Conservation (phyloP, 2,329 filamentous ascomycete species). For the Arthrinium phaeospermum region DNA sequence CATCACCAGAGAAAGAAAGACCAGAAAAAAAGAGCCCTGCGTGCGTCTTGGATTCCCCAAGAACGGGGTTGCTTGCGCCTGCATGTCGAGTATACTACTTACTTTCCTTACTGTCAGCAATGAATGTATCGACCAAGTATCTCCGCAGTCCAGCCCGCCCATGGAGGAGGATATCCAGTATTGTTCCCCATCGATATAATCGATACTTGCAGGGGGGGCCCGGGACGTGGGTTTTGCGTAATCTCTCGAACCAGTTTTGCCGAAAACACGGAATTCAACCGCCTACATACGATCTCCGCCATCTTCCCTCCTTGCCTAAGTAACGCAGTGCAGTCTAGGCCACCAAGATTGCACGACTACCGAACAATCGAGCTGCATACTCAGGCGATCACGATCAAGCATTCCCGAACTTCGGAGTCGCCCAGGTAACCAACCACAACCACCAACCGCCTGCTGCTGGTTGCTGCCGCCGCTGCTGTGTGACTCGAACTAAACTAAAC, state of each 20-base stretch:
- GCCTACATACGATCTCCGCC: constrained; percentile 10
- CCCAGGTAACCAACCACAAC: background rate
- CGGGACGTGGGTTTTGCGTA: constrained; percentile 12
- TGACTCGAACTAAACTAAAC: background rate
- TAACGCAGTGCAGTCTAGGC: background rate
- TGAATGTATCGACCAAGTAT: constrained; percentile 16
- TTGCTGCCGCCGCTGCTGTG: background rate
- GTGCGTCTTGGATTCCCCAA: background rate
- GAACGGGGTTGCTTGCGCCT: constrained; percentile 3
- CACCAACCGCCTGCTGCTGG: background rate
- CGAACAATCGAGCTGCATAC: constrained; percentile 14
- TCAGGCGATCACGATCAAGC: constrained; percentile 15
- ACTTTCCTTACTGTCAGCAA: background rate
- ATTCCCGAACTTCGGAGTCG: constrained; percentile 10
- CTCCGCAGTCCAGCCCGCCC: background rate
- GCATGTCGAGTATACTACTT: background rate
- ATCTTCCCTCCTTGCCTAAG: constrained; percentile 7
- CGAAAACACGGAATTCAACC: constrained; percentile 17
- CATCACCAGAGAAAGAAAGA: background rate
- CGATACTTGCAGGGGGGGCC: constrained; percentile 13
- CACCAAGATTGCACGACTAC: constrained; percentile 5
- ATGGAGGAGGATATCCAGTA: background rate
- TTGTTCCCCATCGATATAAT: constrained; percentile 1
- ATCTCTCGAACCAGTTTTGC: constrained; percentile 16
- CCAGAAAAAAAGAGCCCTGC: background rate